Evolutionary conservation across 1,284 basidiomycete genomes (phyloP).

Genomic region (Tremellales sp.): DNA sequence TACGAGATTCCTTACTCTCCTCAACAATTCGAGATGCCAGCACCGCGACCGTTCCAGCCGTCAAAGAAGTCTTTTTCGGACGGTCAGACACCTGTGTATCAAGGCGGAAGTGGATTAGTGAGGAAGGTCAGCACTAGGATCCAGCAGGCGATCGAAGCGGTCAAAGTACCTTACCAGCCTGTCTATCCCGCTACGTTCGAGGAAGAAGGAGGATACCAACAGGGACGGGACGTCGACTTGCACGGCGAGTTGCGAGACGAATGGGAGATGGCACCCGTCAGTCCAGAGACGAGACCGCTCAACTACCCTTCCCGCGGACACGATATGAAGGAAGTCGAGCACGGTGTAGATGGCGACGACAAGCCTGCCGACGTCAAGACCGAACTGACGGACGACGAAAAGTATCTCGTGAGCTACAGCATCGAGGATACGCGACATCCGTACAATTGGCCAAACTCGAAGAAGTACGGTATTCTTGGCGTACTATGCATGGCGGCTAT

Average conservation of each 20-base stretch:
- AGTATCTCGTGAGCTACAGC: background rate
- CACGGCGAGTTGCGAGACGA: background rate
- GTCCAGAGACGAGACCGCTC: background rate
- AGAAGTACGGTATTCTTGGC: background rate
- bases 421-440: background rate
- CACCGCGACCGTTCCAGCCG: background rate
- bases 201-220: background rate
- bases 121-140: background rate
- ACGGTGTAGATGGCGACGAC: background rate
- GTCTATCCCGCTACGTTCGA: background rate
- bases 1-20: background rate
- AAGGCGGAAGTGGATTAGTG: background rate
- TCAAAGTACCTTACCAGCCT: background rate
- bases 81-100: background rate
- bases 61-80: background rate
- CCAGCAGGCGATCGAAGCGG: background rate
- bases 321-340: background rate
- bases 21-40: background rate
- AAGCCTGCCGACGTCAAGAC: background rate
- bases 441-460: background rate
- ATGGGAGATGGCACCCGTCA: background rate
- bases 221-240: background rate
- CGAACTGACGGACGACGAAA: background rate
- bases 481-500: background rate
- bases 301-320: background rate